Evolutionary conservation across 352 stramenopile species (phyloP).

Genomic region (Hyphochytrium catenoides): DNA sequence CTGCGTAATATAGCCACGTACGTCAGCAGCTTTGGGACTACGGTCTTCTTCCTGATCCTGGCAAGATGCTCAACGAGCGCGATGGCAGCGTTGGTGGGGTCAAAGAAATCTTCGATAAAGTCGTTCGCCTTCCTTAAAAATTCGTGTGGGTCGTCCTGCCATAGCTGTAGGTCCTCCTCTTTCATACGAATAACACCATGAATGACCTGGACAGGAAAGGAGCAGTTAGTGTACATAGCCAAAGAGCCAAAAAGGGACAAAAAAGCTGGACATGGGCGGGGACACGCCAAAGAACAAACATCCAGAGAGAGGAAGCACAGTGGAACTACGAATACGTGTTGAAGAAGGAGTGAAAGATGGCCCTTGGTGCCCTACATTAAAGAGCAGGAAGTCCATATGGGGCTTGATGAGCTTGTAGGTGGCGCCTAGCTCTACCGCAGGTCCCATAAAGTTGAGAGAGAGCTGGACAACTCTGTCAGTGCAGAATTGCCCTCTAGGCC

Average conservation of each 20-base stretch:
- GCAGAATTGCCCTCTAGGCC: slow-evolving; percentile 80
- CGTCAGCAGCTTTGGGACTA: slow-evolving; percentile 64
- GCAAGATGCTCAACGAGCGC: slow-evolving; percentile 81
- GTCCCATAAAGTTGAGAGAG: slow-evolving; percentile 73
- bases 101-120: slow-evolving; percentile 89
- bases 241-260: too few relatives aligned
- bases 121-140: slow-evolving; percentile 93
- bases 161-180: slow-evolving; percentile 80
- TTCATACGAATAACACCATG: too few relatives aligned
- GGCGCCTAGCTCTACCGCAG: slow-evolving; percentile 76
- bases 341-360: slow-evolving; percentile 79
- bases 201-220: too few relatives aligned
- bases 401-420: slow-evolving; percentile 95
- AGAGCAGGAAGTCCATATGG: slow-evolving; percentile 87
- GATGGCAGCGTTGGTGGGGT: slow-evolving; percentile 75
- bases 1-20: too few relatives aligned
- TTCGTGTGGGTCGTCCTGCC: slow-evolving; percentile 87
- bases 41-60: slow-evolving; percentile 83
- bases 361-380: slow-evolving; percentile 85
- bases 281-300: too few relatives aligned
- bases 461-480: slow-evolving; percentile 86
- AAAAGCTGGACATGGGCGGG: too few relatives aligned
- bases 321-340: too few relatives aligned
- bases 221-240: too few relatives aligned
- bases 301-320: too few relatives aligned